A percentile compares a stretch with the other conserved stretches of the same genome.
Conservation (phyloP, 768 basidiomycete species). For the Amanita fuliginea region DNA sequence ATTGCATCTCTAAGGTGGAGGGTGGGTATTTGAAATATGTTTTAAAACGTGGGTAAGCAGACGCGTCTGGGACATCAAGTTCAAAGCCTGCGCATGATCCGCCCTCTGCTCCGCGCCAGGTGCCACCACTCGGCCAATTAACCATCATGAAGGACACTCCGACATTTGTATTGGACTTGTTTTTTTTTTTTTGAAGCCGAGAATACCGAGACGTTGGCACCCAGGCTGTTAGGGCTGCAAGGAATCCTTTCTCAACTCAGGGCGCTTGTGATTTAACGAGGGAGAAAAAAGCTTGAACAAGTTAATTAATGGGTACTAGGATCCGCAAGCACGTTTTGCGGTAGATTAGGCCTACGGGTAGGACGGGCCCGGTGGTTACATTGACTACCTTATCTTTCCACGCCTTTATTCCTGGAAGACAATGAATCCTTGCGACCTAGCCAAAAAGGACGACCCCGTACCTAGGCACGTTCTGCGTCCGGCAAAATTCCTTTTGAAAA, state of each 20-base stretch:
- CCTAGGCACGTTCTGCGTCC: background rate
- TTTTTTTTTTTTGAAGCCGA: too few relatives aligned
- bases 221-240: background rate
- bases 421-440: background rate
- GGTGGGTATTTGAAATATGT: too few relatives aligned
- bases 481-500: background rate
- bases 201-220: too few relatives aligned
- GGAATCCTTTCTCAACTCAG: background rate
- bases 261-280: background rate
- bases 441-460: background rate
- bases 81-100: too few relatives aligned
- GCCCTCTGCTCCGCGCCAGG: too few relatives aligned
- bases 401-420: background rate
- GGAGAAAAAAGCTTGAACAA: background rate
- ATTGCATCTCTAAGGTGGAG: too few relatives aligned
- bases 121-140: too few relatives aligned
- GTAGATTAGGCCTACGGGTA: background rate
- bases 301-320: background rate
- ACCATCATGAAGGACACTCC: too few relatives aligned
- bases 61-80: too few relatives aligned
- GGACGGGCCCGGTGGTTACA: background rate
- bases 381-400: background rate
- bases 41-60: too few relatives aligned
- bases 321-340: background rate
- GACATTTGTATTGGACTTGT: too few relatives aligned